Evolutionary conservation across 75 land plant species (phyloP), one percentile per base, ranked within the genome.

Genomic region (Pinus taeda): DNA sequence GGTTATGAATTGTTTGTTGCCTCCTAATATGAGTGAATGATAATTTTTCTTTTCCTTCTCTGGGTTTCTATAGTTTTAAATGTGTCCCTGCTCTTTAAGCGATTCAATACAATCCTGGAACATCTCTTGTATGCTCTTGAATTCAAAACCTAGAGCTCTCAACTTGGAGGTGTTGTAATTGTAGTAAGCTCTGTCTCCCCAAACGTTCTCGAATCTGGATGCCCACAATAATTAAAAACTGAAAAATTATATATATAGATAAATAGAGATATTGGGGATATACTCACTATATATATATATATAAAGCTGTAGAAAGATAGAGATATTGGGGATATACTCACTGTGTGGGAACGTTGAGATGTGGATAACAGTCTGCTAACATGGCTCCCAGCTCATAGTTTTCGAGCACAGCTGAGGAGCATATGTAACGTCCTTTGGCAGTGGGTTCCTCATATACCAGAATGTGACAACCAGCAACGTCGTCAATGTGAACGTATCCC

Each of bases 401-500:
- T 1, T 89, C 94, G 56, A 90, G 26, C 15, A 91, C 96, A 15
- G 55, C 55, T 6, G 99, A 91, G 79, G 90, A 89, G 70, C 98
- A 93, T 42, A 97, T 81, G 82, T 91, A 95, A 14, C 99, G 85
- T 37, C 98, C 99, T 20, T 81, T 64, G 18, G 96, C 98, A 22
- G 71, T 62, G 18, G 83, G 72, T 13, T 86, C 59, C 73, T 95
- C 93, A 49, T 84, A 91, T 20, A 86, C 93, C 9, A 93, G 79
- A 39, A 95, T 90, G 77, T 97, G 98, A 22, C 94, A 86, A 7
- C 57, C 63, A 3, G 98, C 98, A 6, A 95, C 99, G 72, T 97
- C 99, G 58, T 97, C 99, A 17, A 97, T 88, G 75, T 95, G 98
- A 37, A 97, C 94, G 77, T 97, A 97, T 57, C 99, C 99, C 96